Percentiles rank a stretch among this genome's conserved stretches.
Conservation (phyloP, 2,329 filamentous ascomycete genomes). For the Colletotrichum lentis region DNA sequence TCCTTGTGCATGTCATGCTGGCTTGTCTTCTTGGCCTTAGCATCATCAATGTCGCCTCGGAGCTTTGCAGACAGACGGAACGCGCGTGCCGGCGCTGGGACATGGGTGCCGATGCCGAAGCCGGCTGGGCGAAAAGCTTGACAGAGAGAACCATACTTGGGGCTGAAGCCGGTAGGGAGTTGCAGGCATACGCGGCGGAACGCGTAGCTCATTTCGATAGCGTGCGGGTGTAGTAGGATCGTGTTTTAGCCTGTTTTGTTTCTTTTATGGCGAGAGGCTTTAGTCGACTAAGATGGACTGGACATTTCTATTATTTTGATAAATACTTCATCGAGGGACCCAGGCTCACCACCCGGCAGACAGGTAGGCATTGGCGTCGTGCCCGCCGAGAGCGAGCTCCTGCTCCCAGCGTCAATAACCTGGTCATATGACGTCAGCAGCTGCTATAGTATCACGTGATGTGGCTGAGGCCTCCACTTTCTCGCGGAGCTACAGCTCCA, state of each 20-base stretch:
- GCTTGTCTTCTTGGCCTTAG: conserved; percentile 44
- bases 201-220: conserved; percentile 39
- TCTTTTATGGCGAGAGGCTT: not conserved
- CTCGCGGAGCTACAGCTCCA: not conserved
- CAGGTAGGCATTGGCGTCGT: conserved; percentile 1
- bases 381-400: not conserved
- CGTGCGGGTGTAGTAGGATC: not conserved
- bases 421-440: conserved; percentile 18
- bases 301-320: not conserved
- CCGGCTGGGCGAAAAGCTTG: conserved; percentile 36
- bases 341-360: not conserved
- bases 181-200: conserved; percentile 39
- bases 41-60: conserved; percentile 30
- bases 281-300: not conserved
- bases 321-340: not conserved
- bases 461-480: conserved; percentile 1
- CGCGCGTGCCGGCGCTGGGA: not conserved
- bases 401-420: not conserved
- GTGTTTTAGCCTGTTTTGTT: not conserved
- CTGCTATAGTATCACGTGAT: conserved; percentile 2
- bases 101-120: conserved; percentile 25
- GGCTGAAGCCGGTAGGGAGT: conserved; percentile 31
- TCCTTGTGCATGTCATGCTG: conserved; percentile 27
- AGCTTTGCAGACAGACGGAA: conserved; percentile 15
- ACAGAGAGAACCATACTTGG: conserved; percentile 28